Base-by-base conservation (phyloP, 371 early-diverging fungal genomes). In the Chytridiales sp. region DNA sequence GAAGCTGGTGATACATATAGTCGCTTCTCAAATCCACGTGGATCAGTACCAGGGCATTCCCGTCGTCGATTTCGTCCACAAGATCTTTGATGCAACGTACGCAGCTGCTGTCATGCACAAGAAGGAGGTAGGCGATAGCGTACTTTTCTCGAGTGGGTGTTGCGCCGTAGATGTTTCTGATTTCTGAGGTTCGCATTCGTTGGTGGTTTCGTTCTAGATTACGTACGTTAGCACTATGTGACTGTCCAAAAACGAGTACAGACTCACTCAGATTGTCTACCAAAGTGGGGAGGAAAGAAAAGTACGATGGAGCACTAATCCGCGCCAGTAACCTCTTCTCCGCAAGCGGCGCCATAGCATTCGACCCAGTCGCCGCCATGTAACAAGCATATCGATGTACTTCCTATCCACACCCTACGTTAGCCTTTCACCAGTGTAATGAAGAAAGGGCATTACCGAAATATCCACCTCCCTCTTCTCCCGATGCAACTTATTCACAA, bases 41-140 rank as follows among this genome's bases (percentile, higher is more conserved):
- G 51, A 74, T 59, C 15, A 74, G 53, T 42, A 71, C 55, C 15
- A 74, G 31, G 34, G 71, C 67, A 9, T 26, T 27, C 0, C 66
- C 67, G 52, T 70, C 72, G 61, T 70, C 69, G 24, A 74, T 60
- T 0, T 26, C 42, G 6, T 68, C 56, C 29, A 74, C 42, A 2
- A 68, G 26, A 11, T 49, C 27, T 47, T 44, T 52, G 13, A 47
- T 34, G 39, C 9, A 22, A 8, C 38, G 11, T 17, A 22, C 34
- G 50, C n/a, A n/a, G n/a, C n/a, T n/a, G 22, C 17, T 41, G 11
- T 41, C 26, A 47, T 74, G 70, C 2, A 74, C 56, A 63, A 70
- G 66, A 30, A 74, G 42, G n/a, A 74, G 51, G 58, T 66, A 74
- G 2, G 74, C 74, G 19, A 74, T 34, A 6, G 30, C 24, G 47